Base-by-base conservation (phyloP, 208 protist genomes). In the Balamuthia mandrillaris region DNA sequence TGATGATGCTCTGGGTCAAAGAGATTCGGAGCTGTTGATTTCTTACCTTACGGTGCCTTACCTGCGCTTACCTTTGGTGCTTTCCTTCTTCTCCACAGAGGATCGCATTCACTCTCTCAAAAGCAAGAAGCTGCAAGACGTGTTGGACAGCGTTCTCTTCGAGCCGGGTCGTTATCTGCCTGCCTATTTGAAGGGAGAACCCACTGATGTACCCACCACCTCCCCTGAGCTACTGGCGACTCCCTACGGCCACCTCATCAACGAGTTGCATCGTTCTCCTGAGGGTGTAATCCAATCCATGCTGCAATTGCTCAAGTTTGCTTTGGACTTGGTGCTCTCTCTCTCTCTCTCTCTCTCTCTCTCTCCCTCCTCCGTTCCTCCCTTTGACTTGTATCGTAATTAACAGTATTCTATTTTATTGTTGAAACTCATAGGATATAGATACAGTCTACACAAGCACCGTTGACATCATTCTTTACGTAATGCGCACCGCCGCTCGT, bases 71-170 rank as follows among this genome's bases (percentile, higher is more conserved):
- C 95, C 95, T 5, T 88, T 96, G 10, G 81, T 95, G 27, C 90
- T 96, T 29, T 89, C 94, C 74, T 96, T 96, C 88, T 96, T 96
- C 85, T 86, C 94, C 41, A 94, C 91, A 35, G 88, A 95, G 79
- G 94, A 95, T 87, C 93, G 95, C 72, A 86, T 96, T 74, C 91
- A 93, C 86, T 16, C 81, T 31, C 87, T 94, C 14, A 56, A 72
- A 31, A 72, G 58, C 72, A 56, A 47, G 44, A 37, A 85, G 81
- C 86, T 95, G 88, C 91, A 90, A 72, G 68, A 87, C n/a, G 78
- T 97, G 37, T 88, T 97, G 41, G 95, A 96, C 29, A 90, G 92
- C 16, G 92, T 94, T 3, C 75, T 97, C 49, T 97, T 97, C 72
- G 96, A 97, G 87, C 96, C 96, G 12, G 94, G 91, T 10, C 83